A percentile compares a stretch with the other conserved stretches of the same genome.
Conservation (phyloP, 1,284 basidiomycete species). For the Ganoderma resinaceum region DNA sequence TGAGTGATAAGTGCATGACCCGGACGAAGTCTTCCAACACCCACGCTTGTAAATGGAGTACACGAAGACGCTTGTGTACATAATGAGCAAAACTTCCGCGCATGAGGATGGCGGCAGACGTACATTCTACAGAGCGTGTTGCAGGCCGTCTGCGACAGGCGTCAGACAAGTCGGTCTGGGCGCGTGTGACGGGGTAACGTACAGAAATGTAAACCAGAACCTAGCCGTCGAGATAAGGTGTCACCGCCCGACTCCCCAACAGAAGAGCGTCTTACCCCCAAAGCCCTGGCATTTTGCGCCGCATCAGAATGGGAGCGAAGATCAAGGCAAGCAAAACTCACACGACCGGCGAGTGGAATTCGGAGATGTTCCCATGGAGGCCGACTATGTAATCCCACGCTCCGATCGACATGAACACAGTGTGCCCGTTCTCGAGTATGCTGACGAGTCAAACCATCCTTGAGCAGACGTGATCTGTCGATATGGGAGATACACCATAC, state of each 20-base stretch:
- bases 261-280: background rate
- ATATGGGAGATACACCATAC: background rate
- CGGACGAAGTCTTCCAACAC: background rate
- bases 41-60: background rate
- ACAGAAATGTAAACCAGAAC: background rate
- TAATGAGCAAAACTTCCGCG: background rate
- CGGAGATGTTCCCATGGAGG: background rate
- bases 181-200: background rate
- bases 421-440: background rate
- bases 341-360: background rate
- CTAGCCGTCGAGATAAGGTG: background rate
- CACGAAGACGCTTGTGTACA: background rate
- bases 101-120: background rate
- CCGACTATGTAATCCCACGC: background rate
- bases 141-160: background rate
- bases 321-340: background rate
- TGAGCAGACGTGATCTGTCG: background rate
- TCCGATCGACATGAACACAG: background rate
- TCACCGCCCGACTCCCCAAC: background rate
- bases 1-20: background rate
- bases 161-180: background rate
- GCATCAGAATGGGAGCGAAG: background rate
- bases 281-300: background rate
- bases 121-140: background rate
- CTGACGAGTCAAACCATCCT: background rate